Base-by-base conservation (phyloP, 352 stramenopile genomes). In the Globisporangium megalacanthum region DNA sequence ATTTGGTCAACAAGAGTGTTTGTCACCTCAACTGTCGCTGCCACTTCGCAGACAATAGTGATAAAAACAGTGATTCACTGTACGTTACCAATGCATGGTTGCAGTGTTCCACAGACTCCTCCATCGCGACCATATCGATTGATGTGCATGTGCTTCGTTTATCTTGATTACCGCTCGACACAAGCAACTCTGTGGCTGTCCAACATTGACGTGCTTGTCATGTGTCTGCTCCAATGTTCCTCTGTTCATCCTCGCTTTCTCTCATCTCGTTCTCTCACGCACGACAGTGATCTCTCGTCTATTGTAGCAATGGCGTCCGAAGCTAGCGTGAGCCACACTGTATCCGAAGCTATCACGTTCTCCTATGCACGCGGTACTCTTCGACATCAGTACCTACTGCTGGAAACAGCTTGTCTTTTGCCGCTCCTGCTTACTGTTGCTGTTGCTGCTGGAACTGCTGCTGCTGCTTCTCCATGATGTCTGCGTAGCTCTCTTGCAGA, bases 391-490 rank as follows among this genome's bases (percentile, higher is more conserved):
- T 1, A 39, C 35, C 35, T 39, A 13, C 35, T 39, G 35, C 35
- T 39, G 35, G 10, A 13, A 39, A 13, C 7, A 9, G 35, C 35
- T 39, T 39, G 10, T 8, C 35, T 39, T 39, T 39, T 39, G 35
- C 35, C 7, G 35, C 17, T n/a, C 8, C 44, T 10, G 17, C 42
- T 5, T 45, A 46, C 17, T 54, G 25, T 36, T 54, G 35, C 70
- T 66, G 49, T 62, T 79, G 64, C 63, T 81, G 62, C 59, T 75
- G 66, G 54, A 79, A 69, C 55, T 86, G 69, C 29, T 87, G 65
- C 62, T 94, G 67, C 65, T 94, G 80, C 66, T 89, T 77, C 65
- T 92, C 69, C 83, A 92, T 91, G 60, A 92, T 91, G 52, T 94
- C 83, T 39, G 83, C 76, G 56, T 95, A 92, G 62, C 83, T 92